phyloP scores from a whole-genome alignment of 2,329 filamentous ascomycete species.

The Monilinia laxa region DNA sequence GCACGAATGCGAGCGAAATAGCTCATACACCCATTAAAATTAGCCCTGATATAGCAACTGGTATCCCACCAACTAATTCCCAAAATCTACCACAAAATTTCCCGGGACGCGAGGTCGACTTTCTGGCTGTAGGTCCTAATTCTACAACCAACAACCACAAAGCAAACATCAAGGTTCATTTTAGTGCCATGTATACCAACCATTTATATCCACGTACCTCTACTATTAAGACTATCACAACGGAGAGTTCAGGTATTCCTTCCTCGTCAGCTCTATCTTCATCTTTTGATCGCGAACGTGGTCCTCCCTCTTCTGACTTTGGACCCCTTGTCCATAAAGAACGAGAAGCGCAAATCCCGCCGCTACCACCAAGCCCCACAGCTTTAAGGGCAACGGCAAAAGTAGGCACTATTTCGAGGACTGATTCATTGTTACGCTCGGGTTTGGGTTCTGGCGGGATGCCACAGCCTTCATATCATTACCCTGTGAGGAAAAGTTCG shows the following conservation, averaged over 20 bases:
- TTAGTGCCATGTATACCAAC: background rate
- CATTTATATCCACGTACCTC: background rate
- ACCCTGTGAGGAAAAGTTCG: background rate
- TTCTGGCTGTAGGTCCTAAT: background rate
- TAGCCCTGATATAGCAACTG: background rate
- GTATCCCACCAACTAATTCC: no score
- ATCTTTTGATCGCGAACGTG: background rate
- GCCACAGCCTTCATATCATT: background rate
- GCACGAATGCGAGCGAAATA: background rate
- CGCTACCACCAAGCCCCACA: background rate
- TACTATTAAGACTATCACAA: conserved; percentile 10
- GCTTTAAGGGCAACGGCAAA: conserved; percentile 7
- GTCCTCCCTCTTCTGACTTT: background rate
- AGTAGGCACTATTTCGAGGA: conserved; percentile 1
- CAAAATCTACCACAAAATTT: background rate
- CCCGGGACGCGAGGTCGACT: conserved; percentile 1
- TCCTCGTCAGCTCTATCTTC: conserved; percentile 10
- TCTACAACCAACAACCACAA: background rate
- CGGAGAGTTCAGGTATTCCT: conserved; percentile 9
- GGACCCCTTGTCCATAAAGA: background rate
- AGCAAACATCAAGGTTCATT: background rate
- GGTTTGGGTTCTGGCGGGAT: background rate
- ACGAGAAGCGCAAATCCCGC: background rate
- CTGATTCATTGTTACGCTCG: background rate
- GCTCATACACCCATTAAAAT: background rate